Evolutionary conservation across 768 basidiomycete genomes (phyloP).

Genomic region (Pisolithus marmoratus): DNA sequence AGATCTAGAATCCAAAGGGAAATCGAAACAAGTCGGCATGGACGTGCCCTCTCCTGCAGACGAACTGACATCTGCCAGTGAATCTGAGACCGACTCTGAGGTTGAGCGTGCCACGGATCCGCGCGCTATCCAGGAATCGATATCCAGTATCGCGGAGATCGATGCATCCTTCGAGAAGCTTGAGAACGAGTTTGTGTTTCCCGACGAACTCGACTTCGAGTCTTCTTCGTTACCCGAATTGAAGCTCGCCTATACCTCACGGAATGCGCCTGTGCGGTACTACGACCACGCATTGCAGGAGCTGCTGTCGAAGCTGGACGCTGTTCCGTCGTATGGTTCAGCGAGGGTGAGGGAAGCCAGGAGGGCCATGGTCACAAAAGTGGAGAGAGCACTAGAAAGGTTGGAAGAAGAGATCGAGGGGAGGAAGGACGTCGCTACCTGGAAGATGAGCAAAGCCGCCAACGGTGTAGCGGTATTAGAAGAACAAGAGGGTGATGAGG

Average conservation of each 20-base stretch:
- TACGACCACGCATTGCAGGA: constrained; percentile 57
- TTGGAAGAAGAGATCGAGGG: constrained; percentile 46
- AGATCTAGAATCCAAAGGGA: constrained; percentile 29
- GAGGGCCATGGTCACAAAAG: constrained; percentile 47
- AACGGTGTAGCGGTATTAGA: no score
- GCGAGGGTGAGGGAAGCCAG: constrained; percentile 43
- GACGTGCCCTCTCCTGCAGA: background rate
- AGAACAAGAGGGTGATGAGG: background rate
- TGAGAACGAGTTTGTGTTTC: constrained; percentile 35
- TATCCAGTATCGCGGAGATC: constrained; percentile 37
- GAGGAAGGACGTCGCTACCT: constrained; percentile 23
- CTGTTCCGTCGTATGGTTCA: constrained; percentile 56
- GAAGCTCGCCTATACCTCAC: constrained; percentile 49
- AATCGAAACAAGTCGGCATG: constrained; percentile 25
- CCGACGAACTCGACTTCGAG: constrained; percentile 26
- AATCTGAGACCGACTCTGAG: constrained; percentile 6
- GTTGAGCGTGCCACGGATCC: constrained; percentile 9
- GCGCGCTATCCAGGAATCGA: constrained; percentile 11
- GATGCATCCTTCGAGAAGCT: constrained; percentile 34
- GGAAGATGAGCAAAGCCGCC: background rate
- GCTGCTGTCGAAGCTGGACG: constrained; percentile 54
- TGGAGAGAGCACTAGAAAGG: constrained; percentile 53
- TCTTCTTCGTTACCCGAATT: constrained; percentile 18
- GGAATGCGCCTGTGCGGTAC: constrained; percentile 55
- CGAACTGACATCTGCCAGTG: background rate